Evolutionary conservation across 441 rosid genomes (phyloP).

Genomic region (Adansonia rubrostipa): DNA sequence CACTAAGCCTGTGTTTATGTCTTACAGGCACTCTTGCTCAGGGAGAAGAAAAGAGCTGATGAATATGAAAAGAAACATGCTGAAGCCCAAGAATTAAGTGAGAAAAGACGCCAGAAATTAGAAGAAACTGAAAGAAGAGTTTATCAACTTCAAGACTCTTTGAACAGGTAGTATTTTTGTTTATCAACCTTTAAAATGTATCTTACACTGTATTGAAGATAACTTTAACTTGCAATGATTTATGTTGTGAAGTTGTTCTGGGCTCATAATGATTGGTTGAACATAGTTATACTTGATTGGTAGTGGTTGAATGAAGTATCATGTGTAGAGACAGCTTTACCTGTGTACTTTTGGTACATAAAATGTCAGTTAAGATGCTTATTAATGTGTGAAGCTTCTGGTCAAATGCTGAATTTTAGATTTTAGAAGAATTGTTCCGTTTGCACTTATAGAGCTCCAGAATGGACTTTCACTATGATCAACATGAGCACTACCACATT

Average conservation of each 20-base stretch:
- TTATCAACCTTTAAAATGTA: conserved; percentile 24
- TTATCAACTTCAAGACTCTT: conserved; percentile 71
- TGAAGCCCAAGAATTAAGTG: conserved; percentile 70
- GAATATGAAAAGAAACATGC: conserved; percentile 59
- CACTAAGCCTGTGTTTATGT: conserved; percentile 18
- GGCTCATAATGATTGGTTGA: background rate
- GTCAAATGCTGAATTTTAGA: background rate
- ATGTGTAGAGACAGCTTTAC: background rate
- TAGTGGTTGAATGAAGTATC: background rate
- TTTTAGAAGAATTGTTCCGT: conserved; percentile 13
- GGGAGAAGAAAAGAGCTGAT: conserved; percentile 81
- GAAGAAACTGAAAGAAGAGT: conserved; percentile 85
- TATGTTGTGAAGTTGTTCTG: background rate
- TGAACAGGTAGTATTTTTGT: conserved; percentile 71
- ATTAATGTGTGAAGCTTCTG: background rate
- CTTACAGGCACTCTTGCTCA: conserved; percentile 59
- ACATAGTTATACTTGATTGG: background rate
- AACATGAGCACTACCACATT: background rate
- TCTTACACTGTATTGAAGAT: conserved; percentile 15
- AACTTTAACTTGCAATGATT: background rate
- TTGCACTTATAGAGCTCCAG: background rate
- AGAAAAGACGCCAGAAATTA: conserved; percentile 68
- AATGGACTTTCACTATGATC: background rate
- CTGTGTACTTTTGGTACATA: background rate
- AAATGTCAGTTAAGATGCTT: background rate